Conservation (phyloP, 495 filamentous ascomycete genomes). For the Aspergillus coremiiformis region DNA sequence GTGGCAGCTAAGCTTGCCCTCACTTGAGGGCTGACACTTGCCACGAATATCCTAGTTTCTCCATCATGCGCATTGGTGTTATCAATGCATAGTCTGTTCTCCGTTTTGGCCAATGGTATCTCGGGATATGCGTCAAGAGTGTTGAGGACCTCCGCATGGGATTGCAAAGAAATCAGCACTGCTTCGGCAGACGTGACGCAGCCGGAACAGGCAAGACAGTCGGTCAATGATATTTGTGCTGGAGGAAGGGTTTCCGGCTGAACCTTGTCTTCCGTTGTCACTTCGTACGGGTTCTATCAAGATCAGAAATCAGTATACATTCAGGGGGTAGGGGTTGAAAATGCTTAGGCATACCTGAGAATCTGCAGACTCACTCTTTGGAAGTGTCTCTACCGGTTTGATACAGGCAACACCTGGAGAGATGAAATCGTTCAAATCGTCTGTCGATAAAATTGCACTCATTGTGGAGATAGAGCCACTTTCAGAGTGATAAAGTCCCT, state of each 20-base stretch:
- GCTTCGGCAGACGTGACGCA: slow-evolving; percentile 97
- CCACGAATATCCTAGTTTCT: slow-evolving; percentile 70
- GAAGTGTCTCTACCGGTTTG: slow-evolving; percentile 90
- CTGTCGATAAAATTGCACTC: slow-evolving; percentile 92
- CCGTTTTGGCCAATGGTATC: slow-evolving; percentile 25
- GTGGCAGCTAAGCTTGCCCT: slow-evolving; percentile 81
- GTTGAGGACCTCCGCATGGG: slow-evolving; percentile 80
- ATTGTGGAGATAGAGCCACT: slow-evolving; percentile 42
- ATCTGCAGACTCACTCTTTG: slow-evolving; percentile 38
- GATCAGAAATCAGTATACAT: slow-evolving; percentile 19
- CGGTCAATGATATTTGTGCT: slow-evolving; percentile 90
- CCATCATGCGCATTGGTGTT: slow-evolving; percentile 22
- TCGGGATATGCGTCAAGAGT: slow-evolving; percentile 63
- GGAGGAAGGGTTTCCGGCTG: slow-evolving; percentile 47
- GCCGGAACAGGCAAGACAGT: slow-evolving; percentile 94
- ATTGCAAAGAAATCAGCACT: slow-evolving; percentile 85
- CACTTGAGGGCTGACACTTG: slow-evolving; percentile 84
- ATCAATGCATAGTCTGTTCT: slow-evolving; percentile 20
- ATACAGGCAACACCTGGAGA: slow-evolving; percentile 95
- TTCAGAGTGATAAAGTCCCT: neutral
- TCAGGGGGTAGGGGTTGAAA: neutral
- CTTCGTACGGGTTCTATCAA: slow-evolving; percentile 66
- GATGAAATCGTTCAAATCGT: slow-evolving; percentile 98
- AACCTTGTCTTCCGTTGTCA: slow-evolving; percentile 81
- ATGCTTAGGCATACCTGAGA: slow-evolving; percentile 25